phyloP scores from a whole-genome alignment of 1,284 basidiomycete species.

The Puccinia brachypodii region DNA sequence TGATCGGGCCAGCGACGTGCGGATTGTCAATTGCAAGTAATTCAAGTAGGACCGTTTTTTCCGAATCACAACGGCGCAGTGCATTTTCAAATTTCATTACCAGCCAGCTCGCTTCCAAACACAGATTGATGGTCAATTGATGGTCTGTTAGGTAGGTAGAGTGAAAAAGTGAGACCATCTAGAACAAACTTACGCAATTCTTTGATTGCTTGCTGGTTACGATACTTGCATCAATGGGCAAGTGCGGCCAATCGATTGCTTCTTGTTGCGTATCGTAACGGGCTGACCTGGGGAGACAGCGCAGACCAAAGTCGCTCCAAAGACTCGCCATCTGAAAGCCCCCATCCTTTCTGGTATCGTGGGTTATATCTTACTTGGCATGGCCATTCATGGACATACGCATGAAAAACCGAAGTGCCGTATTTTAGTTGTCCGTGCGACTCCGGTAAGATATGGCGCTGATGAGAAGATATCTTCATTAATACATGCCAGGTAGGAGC shows the following conservation, averaged over 20 bases:
- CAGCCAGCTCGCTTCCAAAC: background rate
- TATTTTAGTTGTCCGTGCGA: background rate
- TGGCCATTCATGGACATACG: background rate
- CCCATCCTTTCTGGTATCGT: background rate
- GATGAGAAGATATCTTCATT: background rate
- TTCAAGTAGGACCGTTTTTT: background rate
- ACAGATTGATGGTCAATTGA: background rate
- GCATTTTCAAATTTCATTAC: background rate
- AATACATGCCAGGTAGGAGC: background rate
- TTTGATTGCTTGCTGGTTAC: background rate
- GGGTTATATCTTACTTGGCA: background rate
- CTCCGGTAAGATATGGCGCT: background rate
- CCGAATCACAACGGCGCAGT: background rate
- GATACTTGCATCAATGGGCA: background rate
- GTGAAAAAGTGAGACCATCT: background rate
- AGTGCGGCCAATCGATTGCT: background rate
- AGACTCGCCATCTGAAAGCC: constrained; percentile 1
- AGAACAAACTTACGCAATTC: background rate
- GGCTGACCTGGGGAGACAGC: background rate
- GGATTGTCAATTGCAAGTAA: background rate
- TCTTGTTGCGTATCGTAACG: background rate
- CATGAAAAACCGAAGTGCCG: background rate
- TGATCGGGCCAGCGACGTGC: background rate
- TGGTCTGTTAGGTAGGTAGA: background rate
- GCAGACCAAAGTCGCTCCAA: background rate